These are phyloP conservation scores for Daedaleopsis sinensis DNA, from an alignment of 768 basidiomycete genomes.

Conservation along the genomic window DNA sequence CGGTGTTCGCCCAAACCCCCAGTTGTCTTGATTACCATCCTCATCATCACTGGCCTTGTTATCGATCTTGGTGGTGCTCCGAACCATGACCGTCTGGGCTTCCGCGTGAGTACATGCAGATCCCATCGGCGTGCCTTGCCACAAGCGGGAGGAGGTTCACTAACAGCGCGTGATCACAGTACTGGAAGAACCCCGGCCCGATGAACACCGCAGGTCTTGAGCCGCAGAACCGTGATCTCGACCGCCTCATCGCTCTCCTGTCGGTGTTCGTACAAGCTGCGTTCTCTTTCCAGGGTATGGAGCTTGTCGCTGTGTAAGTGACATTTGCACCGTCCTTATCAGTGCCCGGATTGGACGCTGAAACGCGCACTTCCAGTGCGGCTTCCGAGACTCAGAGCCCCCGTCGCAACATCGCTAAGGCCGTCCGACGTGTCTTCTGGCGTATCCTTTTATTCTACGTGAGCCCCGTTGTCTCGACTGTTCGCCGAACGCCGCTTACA, in stretches of 20 bases:
- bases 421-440: slow-evolving; percentile 77
- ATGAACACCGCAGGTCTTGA: slow-evolving; percentile 36
- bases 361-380: slow-evolving; percentile 41
- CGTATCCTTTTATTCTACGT: slow-evolving; percentile 82
- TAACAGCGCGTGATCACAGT: slow-evolving; percentile 37
- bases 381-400: slow-evolving; percentile 81
- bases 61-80: slow-evolving; percentile 83
- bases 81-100: slow-evolving; percentile 63
- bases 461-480: slow-evolving; percentile 21
- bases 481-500: neutral
- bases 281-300: slow-evolving; percentile 81
- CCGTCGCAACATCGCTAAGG: slow-evolving; percentile 76
- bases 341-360: neutral
- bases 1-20: neutral
- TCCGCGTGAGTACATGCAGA: slow-evolving; percentile 49
- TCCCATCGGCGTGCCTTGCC: slow-evolving; percentile 4
- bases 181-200: slow-evolving; percentile 75
- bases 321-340: no score
- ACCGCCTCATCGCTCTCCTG: slow-evolving; percentile 45
- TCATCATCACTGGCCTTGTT: slow-evolving; percentile 64
- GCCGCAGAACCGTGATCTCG: slow-evolving; percentile 35
- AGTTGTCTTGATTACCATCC: slow-evolving; percentile 64
- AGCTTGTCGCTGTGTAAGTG: slow-evolving; percentile 67
- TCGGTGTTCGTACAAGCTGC: slow-evolving; percentile 55
- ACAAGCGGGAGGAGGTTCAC: neutral